Conservation (phyloP, 495 filamentous ascomycete genomes). For the Astrothelium macrocarpum region DNA sequence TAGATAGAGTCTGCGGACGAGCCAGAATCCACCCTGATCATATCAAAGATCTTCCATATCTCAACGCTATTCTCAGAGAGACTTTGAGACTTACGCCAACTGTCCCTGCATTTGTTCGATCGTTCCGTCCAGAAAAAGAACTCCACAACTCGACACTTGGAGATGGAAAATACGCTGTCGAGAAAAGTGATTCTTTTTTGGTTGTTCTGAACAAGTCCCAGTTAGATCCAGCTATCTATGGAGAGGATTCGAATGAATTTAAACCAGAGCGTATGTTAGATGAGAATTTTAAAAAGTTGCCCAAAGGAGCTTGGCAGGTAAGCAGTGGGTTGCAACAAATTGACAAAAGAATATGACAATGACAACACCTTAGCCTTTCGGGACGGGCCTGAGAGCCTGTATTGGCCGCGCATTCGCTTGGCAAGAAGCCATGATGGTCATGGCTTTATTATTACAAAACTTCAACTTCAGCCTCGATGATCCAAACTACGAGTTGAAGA, state of each 20-base stretch:
- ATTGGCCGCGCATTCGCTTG: constrained; percentile 54
- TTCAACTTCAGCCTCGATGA: constrained; percentile 52
- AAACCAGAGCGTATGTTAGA: constrained; percentile 58
- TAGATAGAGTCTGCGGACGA: constrained; percentile 56
- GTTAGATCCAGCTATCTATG: constrained; percentile 56
- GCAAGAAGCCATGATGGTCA: constrained; percentile 49
- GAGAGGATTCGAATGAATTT: constrained; percentile 46
- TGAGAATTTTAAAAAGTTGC: constrained; percentile 47
- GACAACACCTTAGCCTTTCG: constrained; percentile 35
- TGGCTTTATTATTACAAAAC: constrained; percentile 50
- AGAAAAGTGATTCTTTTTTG: constrained; percentile 51
- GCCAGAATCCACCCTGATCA: constrained; percentile 57
- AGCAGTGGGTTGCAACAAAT: constrained; percentile 8
- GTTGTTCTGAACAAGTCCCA: constrained; percentile 52
- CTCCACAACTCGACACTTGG: constrained; percentile 34
- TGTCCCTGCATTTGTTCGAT: constrained; percentile 46
- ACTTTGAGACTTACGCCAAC: constrained; percentile 57
- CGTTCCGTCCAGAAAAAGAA: constrained; percentile 29
- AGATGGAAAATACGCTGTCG: constrained; percentile 55
- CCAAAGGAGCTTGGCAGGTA: constrained; percentile 45
- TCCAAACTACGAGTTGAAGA: constrained; percentile 50
- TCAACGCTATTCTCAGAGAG: constrained; percentile 60
- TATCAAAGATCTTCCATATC: constrained; percentile 54
- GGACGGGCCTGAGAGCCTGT: constrained; percentile 45
- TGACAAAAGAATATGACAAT: background rate